Conservation (phyloP, 2,329 filamentous ascomycete genomes). For the Sphaerulina vaccinii region DNA sequence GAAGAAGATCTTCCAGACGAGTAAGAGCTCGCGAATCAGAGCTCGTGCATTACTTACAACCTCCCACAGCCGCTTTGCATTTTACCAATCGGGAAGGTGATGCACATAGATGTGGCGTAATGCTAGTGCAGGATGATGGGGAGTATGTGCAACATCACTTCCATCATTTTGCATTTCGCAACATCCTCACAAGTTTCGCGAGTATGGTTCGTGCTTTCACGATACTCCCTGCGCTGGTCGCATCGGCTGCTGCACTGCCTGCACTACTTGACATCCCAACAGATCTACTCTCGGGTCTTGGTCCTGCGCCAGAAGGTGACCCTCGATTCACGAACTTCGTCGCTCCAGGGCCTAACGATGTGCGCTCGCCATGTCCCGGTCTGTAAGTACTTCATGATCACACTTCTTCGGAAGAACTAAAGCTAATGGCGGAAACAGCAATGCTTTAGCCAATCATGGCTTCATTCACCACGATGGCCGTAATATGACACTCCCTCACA, state of each 20-base stretch:
- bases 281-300: conserved; percentile 27
- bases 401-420: neutral
- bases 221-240: conserved; percentile 5
- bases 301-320: conserved; percentile 28
- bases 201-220: conserved; percentile 9
- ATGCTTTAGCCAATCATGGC: conserved; percentile 29
- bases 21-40: too few relatives aligned
- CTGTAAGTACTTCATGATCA: conserved; percentile 7
- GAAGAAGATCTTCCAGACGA: too few relatives aligned
- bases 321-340: conserved; percentile 30
- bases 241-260: conserved; percentile 10
- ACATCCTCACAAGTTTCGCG: neutral
- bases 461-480: conserved; percentile 31
- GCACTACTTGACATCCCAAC: conserved; percentile 18
- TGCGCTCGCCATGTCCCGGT: conserved; percentile 33
- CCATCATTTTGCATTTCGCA: too few relatives aligned
- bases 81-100: too few relatives aligned
- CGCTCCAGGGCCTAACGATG: conserved; percentile 30
- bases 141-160: too few relatives aligned
- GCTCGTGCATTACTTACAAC: too few relatives aligned
- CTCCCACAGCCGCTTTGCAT: too few relatives aligned
- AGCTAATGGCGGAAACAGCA: neutral
- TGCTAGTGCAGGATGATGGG: too few relatives aligned
- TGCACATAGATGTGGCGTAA: too few relatives aligned
- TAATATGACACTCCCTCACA: conserved; percentile 30